Evolutionary conservation across 768 basidiomycete genomes (phyloP).

Genomic region (Boletus barrowsii): DNA sequence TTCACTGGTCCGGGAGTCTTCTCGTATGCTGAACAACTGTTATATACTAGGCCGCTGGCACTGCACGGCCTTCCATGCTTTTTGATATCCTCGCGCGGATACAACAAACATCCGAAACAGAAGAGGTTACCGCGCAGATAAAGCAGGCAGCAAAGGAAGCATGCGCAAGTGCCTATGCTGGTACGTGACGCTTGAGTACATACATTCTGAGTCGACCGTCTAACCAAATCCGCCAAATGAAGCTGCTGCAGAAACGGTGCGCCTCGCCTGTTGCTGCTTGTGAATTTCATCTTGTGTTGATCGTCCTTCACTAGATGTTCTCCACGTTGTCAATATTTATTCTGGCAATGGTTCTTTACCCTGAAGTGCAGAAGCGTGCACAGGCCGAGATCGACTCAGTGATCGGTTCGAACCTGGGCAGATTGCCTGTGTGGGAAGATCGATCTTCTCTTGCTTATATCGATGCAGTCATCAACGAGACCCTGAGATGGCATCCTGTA

Average conservation of each 20-base stretch:
- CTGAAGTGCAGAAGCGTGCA: constrained; percentile 15
- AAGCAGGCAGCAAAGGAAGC: constrained; percentile 8
- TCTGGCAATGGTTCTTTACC: constrained; percentile 14
- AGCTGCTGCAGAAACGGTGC: constrained; percentile 15
- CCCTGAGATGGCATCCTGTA: constrained; percentile 11
- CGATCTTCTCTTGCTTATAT: constrained; percentile 6
- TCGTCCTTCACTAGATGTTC: not conserved
- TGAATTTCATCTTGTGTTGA: not conserved
- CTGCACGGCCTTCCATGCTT: too few relatives aligned
- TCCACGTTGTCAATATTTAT: constrained; percentile 4
- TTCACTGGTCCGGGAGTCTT: too few relatives aligned
- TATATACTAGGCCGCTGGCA: too few relatives aligned
- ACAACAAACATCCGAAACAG: not conserved
- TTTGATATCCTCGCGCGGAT: not conserved
- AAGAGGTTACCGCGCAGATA: not conserved
- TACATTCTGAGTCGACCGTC: not conserved
- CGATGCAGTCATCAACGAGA: constrained; percentile 11
- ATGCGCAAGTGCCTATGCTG: constrained; percentile 7
- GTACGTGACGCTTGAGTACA: not conserved
- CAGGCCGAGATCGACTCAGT: constrained; percentile 12
- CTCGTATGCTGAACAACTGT: too few relatives aligned
- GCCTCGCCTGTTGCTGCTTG: not conserved
- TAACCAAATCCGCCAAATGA: not conserved
- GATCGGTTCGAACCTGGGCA: constrained; percentile 3
- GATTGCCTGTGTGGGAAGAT: constrained; percentile 18